Base-by-base conservation (phyloP, 768 basidiomycete species). In the Collybiopsis luxurians region DNA sequence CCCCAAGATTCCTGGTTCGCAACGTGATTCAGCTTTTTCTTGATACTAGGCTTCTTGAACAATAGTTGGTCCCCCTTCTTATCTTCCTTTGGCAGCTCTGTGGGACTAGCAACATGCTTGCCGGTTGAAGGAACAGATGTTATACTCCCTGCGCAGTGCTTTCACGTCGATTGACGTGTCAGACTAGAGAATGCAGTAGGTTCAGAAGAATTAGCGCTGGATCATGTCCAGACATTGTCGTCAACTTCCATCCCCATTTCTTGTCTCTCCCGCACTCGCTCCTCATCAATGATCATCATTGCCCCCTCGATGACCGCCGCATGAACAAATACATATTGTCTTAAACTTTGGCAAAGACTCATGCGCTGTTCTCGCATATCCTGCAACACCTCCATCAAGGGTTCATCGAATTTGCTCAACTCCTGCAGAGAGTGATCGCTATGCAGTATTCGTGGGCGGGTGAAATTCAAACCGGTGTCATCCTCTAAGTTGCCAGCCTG, bases 311-410 rank as follows among this genome's bases (percentile, higher is more conserved):
- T 81, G 56, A 95, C 77, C 17, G 87, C 92, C 28, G 87, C 85
- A 67, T 97, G 92, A 36, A 94, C 90, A 71, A 95, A 98, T 19
- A 95, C 88, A 66, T 95, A 98, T 73, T 98, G 96, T 57, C 95
- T 77, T 66, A 95, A 73, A 69, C 90, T 96, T 76, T 96, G 95
- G 67, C 95, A 96, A 59, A 97, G 72, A 65, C 92, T 94, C 96
- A 98, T 98, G 53, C 96, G 79, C 73, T 98, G 95, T 69, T 95
- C 87, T 44, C 96, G 81, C 87, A 98, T 93, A 67, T 95, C 92
- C 71, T 95, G 92, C 50, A 98, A 77, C 1, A 97, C 81, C 54
- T 85, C 80, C 68, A 80, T 85, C 39, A 97, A 82, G 2, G 96
- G 96, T 46, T 92, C 88, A 30, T 80, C 78, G 60, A 87, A 84